phyloP scores from a whole-genome alignment of 306 rosid genomes.

The Rubus parviflorus region DNA sequence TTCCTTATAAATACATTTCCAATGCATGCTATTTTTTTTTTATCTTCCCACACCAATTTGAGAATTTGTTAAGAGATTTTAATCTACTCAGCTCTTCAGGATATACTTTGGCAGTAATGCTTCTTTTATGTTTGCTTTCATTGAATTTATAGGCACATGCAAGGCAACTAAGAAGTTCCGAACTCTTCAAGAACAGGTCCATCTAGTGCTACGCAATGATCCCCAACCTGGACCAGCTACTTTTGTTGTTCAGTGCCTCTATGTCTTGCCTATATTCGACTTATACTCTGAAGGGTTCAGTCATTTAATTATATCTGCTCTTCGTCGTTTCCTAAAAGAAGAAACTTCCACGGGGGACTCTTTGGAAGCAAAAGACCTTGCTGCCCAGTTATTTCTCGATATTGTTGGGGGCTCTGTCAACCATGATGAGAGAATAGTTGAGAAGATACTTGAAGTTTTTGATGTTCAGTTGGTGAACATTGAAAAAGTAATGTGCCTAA shows the following conservation, averaged over 20 bases:
- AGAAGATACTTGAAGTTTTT: conserved; percentile 69
- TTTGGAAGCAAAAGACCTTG: conserved; percentile 54
- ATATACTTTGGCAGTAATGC: conserved; percentile 14
- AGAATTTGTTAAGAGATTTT: background rate
- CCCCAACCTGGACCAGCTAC: conserved; percentile 89
- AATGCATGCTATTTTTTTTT: background rate
- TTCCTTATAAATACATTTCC: background rate
- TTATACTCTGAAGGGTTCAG: conserved; percentile 71
- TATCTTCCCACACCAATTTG: background rate
- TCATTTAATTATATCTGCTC: conserved; percentile 78
- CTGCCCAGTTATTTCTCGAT: conserved; percentile 64
- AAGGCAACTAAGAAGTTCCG: conserved; percentile 88
- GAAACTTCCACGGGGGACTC: conserved; percentile 40
- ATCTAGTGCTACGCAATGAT: conserved; percentile 68
- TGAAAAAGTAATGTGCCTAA: conserved; percentile 57
- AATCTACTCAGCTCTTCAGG: background rate
- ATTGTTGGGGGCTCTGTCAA: conserved; percentile 63
- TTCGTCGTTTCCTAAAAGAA: conserved; percentile 62
- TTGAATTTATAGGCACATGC: conserved; percentile 62
- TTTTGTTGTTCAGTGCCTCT: conserved; percentile 76
- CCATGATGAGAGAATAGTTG: conserved; percentile 68
- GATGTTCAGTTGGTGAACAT: conserved; percentile 61
- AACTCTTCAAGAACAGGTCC: conserved; percentile 79
- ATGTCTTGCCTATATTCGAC: conserved; percentile 69
- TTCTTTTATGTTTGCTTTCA: conserved; percentile 32